A percentile compares a stretch with the other conserved stretches of the same genome.
Evolutionary conservation across 1,139 yeast species (phyloP).

Genomic region (Suhomyces chickasaworum): DNA sequence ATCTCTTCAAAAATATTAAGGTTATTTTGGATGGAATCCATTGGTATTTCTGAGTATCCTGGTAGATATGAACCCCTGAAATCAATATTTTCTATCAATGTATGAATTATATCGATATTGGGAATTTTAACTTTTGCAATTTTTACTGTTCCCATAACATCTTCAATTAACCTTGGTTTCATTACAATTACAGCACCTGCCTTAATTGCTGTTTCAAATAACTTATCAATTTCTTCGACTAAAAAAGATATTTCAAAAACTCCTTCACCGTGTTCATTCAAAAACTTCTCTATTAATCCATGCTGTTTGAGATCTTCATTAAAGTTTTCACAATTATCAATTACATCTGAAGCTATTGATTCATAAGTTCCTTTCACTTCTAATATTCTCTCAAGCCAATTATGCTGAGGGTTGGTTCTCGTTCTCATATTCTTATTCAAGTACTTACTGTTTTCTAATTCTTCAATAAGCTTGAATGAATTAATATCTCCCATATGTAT

Average conservation of each 20-base stretch:
- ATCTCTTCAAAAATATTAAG: slow-evolving; percentile 36
- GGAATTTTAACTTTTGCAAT: slow-evolving; percentile 61
- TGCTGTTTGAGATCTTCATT: slow-evolving; percentile 28
- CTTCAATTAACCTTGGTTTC: slow-evolving; percentile 44
- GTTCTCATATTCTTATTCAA: not conserved
- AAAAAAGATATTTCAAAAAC: slow-evolving; percentile 70
- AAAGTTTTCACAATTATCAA: slow-evolving; percentile 23
- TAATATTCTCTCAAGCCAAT: not conserved
- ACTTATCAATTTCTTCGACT: slow-evolving; percentile 51
- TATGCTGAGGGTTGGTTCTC: no score
- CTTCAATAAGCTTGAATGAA: not conserved
- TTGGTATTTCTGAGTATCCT: slow-evolving; percentile 35
- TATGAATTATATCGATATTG: slow-evolving; percentile 66
- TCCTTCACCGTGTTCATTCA: slow-evolving; percentile 71
- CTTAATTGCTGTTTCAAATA: slow-evolving; percentile 48
- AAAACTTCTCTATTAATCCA: slow-evolving; percentile 38
- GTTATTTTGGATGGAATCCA: not conserved
- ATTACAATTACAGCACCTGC: slow-evolving; percentile 57
- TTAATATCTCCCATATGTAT: not conserved
- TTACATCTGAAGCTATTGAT: slow-evolving; percentile 17
- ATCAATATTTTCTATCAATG: slow-evolving; percentile 55
- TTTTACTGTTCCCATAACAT: slow-evolving; percentile 52
- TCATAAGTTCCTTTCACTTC: slow-evolving; percentile 7
- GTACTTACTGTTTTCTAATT: not conserved
- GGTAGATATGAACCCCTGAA: slow-evolving; percentile 60